Evolutionary conservation across 2,329 filamentous ascomycete species (phyloP).

Genomic region (Alternaria arbusti): DNA sequence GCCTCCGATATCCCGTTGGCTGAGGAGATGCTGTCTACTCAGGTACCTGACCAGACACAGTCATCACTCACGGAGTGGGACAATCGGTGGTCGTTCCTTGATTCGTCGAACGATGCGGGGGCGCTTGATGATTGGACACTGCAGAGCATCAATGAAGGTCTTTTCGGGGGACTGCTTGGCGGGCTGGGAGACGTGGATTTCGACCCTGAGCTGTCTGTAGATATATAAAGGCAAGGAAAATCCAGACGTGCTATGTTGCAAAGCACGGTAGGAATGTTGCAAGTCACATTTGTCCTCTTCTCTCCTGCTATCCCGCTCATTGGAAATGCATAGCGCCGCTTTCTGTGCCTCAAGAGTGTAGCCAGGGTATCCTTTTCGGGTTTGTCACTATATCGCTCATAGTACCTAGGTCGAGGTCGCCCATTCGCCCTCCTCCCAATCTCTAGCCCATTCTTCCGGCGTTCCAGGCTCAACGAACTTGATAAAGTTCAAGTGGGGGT

Average conservation of each 20-base stretch:
- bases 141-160: conserved; percentile 17
- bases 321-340: neutral
- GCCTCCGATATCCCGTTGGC: neutral
- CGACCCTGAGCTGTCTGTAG: neutral
- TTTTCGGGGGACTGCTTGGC: conserved; percentile 13
- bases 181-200: neutral
- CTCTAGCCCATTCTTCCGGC: neutral
- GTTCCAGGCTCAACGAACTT: no score
- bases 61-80: neutral
- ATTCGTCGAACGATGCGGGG: neutral
- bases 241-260: neutral
- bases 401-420: neutral
- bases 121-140: conserved; percentile 17
- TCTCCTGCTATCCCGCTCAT: neutral
- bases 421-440: neutral
- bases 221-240: neutral
- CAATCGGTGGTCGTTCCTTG: conserved; percentile 1
- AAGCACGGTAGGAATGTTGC: neutral
- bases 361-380: neutral
- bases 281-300: neutral
- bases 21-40: neutral
- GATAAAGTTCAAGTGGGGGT: no score
- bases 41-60: neutral
- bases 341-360: neutral
- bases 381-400: neutral